Evolutionary conservation across 306 rosid genomes (phyloP).

Genomic region (Astragalus glycyphyllos): DNA sequence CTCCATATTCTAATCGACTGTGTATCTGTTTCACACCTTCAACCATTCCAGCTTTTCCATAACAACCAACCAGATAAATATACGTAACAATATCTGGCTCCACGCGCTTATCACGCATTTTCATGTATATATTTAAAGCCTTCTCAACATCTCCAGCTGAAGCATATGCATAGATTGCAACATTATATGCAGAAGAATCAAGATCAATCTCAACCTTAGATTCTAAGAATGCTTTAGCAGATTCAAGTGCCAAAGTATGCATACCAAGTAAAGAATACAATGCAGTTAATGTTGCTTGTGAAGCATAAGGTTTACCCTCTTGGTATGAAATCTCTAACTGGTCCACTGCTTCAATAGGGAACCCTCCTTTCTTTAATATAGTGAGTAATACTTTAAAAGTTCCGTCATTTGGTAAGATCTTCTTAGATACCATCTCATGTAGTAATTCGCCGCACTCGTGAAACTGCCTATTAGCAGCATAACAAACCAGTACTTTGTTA

Average conservation of each 20-base stretch:
- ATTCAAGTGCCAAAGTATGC: constrained; percentile 75
- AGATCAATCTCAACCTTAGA: constrained; percentile 60
- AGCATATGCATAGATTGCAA: constrained; percentile 72
- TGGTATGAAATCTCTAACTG: constrained; percentile 75
- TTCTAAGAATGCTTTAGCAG: constrained; percentile 56
- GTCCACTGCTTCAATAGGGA: constrained; percentile 71
- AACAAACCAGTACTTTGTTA: constrained; percentile 75
- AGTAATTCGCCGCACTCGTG: constrained; percentile 76
- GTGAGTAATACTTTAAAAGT: constrained; percentile 72
- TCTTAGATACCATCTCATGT: constrained; percentile 75
- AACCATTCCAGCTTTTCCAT: constrained; percentile 85
- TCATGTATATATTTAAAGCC: constrained; percentile 79
- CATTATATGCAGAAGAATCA: constrained; percentile 68
- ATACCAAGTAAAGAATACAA: constrained; percentile 77
- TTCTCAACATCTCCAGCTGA: constrained; percentile 65
- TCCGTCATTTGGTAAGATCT: constrained; percentile 68
- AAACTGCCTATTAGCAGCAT: constrained; percentile 66
- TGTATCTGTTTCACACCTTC: constrained; percentile 83
- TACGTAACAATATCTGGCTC: constrained; percentile 75
- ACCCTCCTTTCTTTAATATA: constrained; percentile 73
- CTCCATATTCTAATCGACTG: constrained; percentile 67
- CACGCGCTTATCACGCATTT: constrained; percentile 73
- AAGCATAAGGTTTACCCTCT: constrained; percentile 78
- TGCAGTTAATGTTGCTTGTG: constrained; percentile 63
- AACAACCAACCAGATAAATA: constrained; percentile 69